Evolutionary conservation across 2,329 filamentous ascomycete genomes (phyloP).

Genomic region (Peltaster fructicola): DNA sequence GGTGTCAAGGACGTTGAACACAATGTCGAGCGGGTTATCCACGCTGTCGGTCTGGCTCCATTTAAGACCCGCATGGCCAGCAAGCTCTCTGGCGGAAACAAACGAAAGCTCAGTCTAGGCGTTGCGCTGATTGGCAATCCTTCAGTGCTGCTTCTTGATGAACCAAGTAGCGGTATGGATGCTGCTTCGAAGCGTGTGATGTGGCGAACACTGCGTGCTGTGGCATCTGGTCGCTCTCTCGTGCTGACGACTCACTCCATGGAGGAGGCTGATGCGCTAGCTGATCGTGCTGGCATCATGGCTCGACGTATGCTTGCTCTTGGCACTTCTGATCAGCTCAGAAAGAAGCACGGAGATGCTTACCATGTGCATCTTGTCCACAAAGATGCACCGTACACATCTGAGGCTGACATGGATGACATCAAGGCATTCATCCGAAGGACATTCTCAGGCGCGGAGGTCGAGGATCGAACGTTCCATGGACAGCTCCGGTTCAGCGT

Average conservation of each 20-base stretch:
- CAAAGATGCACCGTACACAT: constrained; percentile 54
- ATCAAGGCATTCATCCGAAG: constrained; percentile 48
- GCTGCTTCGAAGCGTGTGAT: constrained; percentile 81
- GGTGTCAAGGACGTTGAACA: constrained; percentile 58
- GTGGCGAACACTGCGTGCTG: constrained; percentile 67
- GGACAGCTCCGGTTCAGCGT: constrained; percentile 78
- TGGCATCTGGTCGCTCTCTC: constrained; percentile 61
- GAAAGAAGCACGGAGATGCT: constrained; percentile 57
- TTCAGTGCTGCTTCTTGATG: constrained; percentile 70
- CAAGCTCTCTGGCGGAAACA: constrained; percentile 76
- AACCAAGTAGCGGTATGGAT: constrained; percentile 77
- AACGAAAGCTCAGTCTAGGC: constrained; percentile 75
- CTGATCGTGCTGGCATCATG: constrained; percentile 69
- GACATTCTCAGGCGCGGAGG: constrained; percentile 44
- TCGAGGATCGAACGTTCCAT: constrained; percentile 63
- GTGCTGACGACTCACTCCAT: constrained; percentile 85
- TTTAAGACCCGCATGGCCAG: constrained; percentile 60
- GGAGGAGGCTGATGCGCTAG: constrained; percentile 86
- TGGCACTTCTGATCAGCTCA: constrained; percentile 55
- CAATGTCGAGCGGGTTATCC: constrained; percentile 63
- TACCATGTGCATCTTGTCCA: constrained; percentile 72
- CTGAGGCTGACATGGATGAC: constrained; percentile 45
- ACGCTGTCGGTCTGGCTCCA: constrained; percentile 56
- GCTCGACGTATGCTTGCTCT: constrained; percentile 71
- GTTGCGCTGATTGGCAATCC: constrained; percentile 91